Evolutionary conservation across 2,329 filamentous ascomycete genomes (phyloP).

Genomic region (Fusarium caatingaense): DNA sequence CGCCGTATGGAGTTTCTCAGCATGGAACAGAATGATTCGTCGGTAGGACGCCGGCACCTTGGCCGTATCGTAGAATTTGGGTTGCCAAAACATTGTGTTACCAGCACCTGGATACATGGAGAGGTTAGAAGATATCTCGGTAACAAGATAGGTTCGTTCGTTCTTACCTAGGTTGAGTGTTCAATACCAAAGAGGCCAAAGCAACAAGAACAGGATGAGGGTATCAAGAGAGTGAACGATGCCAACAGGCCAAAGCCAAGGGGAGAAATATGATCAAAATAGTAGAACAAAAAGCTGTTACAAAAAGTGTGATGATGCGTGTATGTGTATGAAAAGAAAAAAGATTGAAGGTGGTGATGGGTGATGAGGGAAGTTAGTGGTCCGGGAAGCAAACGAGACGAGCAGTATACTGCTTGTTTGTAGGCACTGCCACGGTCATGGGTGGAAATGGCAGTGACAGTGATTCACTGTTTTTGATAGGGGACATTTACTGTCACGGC

Average conservation of each 20-base stretch:
- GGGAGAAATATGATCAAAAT: constrained; percentile 4
- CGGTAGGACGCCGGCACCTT: constrained; percentile 2
- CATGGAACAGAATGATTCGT: rapidly evolving
- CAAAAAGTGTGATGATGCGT: neutral
- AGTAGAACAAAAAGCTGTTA: constrained; percentile 8
- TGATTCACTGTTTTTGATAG: neutral
- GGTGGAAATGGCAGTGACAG: neutral
- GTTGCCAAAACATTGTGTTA: constrained; percentile 1
- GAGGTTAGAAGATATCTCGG: neutral
- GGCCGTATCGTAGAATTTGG: constrained; percentile 3
- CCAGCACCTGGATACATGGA: neutral
- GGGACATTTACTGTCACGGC: too few species aligned
- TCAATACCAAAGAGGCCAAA: neutral
- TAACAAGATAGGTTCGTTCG: neutral
- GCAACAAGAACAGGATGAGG: neutral
- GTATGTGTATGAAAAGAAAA: neutral
- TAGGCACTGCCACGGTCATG: neutral
- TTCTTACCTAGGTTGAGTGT: neutral
- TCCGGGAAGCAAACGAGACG: neutral
- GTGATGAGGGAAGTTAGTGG: neutral
- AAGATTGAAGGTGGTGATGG: neutral
- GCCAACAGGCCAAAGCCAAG: neutral
- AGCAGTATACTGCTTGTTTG: neutral
- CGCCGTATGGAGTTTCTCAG: rapidly evolving
- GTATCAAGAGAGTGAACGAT: neutral